Conservation (phyloP, 306 rosid genomes). For the Fragaria ananassa region DNA sequence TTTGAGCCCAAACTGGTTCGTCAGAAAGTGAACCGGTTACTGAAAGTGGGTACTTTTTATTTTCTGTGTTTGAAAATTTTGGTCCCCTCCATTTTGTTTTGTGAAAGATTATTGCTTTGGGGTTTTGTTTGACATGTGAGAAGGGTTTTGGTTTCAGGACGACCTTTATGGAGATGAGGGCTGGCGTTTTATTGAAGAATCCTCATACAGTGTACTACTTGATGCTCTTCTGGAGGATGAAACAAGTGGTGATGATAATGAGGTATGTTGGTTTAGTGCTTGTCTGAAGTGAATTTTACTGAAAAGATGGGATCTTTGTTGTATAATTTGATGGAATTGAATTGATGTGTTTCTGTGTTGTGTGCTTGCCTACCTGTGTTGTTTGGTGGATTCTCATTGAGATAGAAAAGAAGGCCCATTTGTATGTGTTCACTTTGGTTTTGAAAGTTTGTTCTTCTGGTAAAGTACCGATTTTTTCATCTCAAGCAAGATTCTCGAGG, state of each 20-base stretch:
- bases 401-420: background rate
- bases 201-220: slow-evolving; percentile 39
- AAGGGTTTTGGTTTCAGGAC: slow-evolving; percentile 28
- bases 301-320: background rate
- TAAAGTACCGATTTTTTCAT: background rate
- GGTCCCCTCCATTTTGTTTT: background rate
- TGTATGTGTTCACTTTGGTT: background rate
- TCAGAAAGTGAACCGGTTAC: slow-evolving; percentile 31
- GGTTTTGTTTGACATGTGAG: background rate
- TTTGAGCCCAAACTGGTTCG: slow-evolving; percentile 31
- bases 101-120: background rate
- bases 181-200: slow-evolving; percentile 55
- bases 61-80: background rate
- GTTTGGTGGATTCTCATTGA: background rate
- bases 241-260: background rate
- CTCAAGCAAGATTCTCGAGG: background rate
- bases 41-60: slow-evolving; percentile 30
- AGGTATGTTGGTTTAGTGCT: slow-evolving; percentile 20
- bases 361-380: background rate
- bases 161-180: slow-evolving; percentile 36
- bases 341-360: background rate
- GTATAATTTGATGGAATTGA: background rate
- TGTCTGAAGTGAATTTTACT: background rate
- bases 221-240: slow-evolving; percentile 38
- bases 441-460: background rate